Percentiles rank a stretch among this genome's conserved stretches.
Evolutionary conservation across 148 eudicot species (phyloP).

Genomic region (Vaccinium vitisidaea): DNA sequence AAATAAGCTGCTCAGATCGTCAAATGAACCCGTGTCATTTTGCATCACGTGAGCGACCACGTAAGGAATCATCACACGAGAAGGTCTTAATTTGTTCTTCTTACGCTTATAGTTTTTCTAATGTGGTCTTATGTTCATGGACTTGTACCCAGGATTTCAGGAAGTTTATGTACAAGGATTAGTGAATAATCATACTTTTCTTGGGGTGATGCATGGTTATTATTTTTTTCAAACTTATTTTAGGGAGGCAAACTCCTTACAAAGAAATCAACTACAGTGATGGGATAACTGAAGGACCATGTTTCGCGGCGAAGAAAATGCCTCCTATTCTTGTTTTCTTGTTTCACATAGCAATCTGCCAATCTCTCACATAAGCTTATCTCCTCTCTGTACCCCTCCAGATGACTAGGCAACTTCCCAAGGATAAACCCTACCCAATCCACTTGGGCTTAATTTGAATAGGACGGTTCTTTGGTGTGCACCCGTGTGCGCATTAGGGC

Average conservation of each 20-base stretch:
- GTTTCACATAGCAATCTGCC: neutral
- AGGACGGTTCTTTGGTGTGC: too few species aligned
- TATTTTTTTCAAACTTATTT: neutral
- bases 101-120: neutral
- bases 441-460: neutral
- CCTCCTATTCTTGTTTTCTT: neutral
- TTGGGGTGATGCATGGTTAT: neutral
- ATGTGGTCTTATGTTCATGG: neutral
- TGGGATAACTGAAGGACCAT: neutral
- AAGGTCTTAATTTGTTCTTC: neutral
- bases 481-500: too few species aligned
- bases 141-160: neutral
- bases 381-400: neutral
- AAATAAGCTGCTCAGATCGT: too few species aligned
- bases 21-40: too few species aligned
- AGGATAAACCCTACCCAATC: neutral
- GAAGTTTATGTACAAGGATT: neutral
- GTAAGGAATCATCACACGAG: too few species aligned
- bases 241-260: neutral
- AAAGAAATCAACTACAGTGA: neutral
- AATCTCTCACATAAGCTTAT: neutral
- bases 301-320: neutral
- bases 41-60: too few species aligned
- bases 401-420: neutral
- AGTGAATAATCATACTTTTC: neutral